phyloP scores from a whole-genome alignment of 371 early-diverging fungal species.

The Umbelopsis sp. region DNA sequence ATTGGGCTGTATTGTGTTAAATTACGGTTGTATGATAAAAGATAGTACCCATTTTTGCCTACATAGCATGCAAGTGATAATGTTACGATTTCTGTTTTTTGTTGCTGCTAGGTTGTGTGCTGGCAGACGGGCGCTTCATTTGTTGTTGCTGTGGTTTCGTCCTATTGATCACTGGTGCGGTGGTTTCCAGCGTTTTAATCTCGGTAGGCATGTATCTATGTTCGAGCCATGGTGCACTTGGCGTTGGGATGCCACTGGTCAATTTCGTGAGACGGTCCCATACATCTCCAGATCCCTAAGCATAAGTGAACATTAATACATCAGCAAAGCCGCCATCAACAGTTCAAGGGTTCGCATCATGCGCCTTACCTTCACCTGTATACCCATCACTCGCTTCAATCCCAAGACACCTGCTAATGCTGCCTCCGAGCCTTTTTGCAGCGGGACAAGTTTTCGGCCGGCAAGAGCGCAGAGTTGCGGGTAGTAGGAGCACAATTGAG shows the following conservation, averaged over 20 bases:
- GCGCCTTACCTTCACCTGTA: background rate
- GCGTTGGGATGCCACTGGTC: background rate
- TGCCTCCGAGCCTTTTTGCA: background rate
- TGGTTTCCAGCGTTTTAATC: constrained; percentile 8
- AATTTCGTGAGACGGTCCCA: background rate
- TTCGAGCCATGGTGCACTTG: constrained; percentile 7
- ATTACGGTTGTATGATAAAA: background rate
- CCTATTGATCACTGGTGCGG: background rate
- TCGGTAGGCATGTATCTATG: background rate
- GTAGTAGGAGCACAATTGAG: constrained; percentile 1
- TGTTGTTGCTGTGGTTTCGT: background rate
- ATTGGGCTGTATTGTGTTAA: no score
- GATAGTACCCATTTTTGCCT: background rate
- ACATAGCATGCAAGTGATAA: background rate
- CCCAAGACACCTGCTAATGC: background rate
- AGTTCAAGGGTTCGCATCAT: background rate
- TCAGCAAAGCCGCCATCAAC: background rate
- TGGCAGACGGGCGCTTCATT: background rate
- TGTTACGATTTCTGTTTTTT: background rate
- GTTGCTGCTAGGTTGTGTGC: background rate
- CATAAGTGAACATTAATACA: background rate
- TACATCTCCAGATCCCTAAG: background rate
- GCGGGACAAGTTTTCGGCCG: background rate
- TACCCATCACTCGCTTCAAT: background rate
- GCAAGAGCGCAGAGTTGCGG: constrained; percentile 3